A percentile compares a stretch with the other conserved stretches of the same genome.
Evolutionary conservation across 1,284 basidiomycete genomes (phyloP).

Genomic region (Ceratobasidium sp.): DNA sequence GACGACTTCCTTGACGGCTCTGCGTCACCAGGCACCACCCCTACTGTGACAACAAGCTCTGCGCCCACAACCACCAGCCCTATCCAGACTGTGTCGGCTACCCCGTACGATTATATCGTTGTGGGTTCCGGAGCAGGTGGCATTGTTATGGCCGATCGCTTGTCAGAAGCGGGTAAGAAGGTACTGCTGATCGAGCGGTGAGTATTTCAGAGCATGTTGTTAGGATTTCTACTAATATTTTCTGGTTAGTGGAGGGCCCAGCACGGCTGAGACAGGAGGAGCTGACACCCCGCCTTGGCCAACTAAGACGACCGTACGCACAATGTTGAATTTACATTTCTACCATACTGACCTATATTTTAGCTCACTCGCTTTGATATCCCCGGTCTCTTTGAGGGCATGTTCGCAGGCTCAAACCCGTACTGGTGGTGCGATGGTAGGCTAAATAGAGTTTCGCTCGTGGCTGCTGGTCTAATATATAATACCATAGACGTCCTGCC

Average conservation of each 20-base stretch:
- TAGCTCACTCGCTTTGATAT: constrained; percentile 73
- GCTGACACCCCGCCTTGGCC: constrained; percentile 66
- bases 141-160: constrained; percentile 64
- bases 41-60: constrained; percentile 53
- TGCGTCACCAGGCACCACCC: constrained; percentile 53
- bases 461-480: neutral
- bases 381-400: constrained; percentile 66
- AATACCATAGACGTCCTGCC: constrained; percentile 62
- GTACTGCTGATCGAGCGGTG: constrained; percentile 44
- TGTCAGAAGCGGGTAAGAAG: constrained; percentile 67
- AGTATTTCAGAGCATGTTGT: constrained; percentile 58
- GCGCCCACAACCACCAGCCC: constrained; percentile 54
- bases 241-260: constrained; percentile 68
- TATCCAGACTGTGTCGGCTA: constrained; percentile 58
- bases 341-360: constrained; percentile 8
- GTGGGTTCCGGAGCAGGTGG: constrained; percentile 68
- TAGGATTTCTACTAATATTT: neutral
- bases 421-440: constrained; percentile 73
- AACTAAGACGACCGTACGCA: constrained; percentile 60
- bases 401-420: constrained; percentile 56
- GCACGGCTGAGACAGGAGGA: constrained; percentile 70
- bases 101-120: constrained; percentile 70
- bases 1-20: constrained; percentile 63
- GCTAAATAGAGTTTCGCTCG: constrained; percentile 44
- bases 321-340: neutral